phyloP scores from a whole-genome alignment of 1,139 yeast species.

The Scheffersomyces illinoinensis region DNA sequence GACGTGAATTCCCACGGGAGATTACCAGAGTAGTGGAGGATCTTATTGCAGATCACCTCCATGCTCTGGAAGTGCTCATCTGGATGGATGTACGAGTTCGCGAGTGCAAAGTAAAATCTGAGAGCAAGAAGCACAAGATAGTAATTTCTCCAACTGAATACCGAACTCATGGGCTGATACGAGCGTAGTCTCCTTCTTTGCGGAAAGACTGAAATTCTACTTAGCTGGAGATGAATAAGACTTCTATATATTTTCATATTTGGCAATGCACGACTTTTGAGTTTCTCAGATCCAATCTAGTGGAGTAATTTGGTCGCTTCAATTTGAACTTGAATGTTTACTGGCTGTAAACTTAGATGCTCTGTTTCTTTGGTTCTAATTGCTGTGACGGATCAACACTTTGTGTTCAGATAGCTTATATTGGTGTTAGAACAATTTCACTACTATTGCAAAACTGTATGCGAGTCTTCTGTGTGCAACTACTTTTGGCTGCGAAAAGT shows the following conservation, averaged over 20 bases:
- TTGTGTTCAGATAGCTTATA: neutral
- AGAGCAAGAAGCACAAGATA: conserved; percentile 46
- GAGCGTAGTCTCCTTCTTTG: neutral
- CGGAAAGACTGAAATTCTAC: neutral
- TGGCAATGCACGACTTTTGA: neutral
- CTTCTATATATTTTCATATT: neutral
- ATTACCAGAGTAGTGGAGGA: conserved; percentile 53
- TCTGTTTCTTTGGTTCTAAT: neutral
- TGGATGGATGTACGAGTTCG: conserved; percentile 90
- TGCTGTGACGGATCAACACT: neutral
- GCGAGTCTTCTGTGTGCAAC: neutral
- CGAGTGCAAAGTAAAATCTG: conserved; percentile 60
- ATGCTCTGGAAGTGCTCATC: conserved; percentile 95
- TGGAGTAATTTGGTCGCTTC: neutral
- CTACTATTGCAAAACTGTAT: neutral
- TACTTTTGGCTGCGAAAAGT: neutral
- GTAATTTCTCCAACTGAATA: conserved; percentile 41
- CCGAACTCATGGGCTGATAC: neutral
- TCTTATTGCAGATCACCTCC: conserved; percentile 59
- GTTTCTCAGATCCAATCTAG: neutral
- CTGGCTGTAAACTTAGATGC: neutral
- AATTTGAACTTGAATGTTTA: neutral
- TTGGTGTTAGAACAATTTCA: neutral
- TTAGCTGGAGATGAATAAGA: neutral
- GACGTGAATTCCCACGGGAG: conserved; percentile 85